Evolutionary conservation across 2,329 filamentous ascomycete species (phyloP).

Genomic region (Hymenoscyphus scutula): DNA sequence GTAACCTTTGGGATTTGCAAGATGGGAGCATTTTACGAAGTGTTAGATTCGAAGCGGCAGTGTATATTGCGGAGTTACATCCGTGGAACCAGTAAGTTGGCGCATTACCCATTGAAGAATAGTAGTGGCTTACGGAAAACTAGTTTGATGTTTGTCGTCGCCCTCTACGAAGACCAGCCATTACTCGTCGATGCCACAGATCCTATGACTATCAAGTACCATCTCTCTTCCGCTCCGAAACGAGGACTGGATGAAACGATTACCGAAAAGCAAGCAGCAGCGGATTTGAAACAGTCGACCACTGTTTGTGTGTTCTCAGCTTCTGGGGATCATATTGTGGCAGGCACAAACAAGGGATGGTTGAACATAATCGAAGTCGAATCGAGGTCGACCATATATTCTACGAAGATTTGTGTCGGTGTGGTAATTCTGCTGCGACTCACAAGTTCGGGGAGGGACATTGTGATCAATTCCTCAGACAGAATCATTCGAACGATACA

Average conservation of each 20-base stretch:
- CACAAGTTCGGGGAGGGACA: slow-evolving; percentile 77
- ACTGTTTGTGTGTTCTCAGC: slow-evolving; percentile 88
- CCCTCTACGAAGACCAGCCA: slow-evolving; percentile 90
- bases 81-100: slow-evolving; percentile 75
- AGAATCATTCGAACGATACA: slow-evolving; percentile 91
- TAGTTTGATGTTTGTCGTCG: slow-evolving; percentile 82
- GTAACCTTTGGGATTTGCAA: slow-evolving; percentile 89
- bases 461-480: slow-evolving; percentile 91
- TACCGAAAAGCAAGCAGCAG: slow-evolving; percentile 81
- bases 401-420: slow-evolving; percentile 80
- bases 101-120: not conserved
- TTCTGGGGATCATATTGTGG: slow-evolving; percentile 82
- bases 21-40: slow-evolving; percentile 69
- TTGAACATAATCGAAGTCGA: slow-evolving; percentile 89
- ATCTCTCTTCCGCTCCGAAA: slow-evolving; percentile 78
- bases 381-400: slow-evolving; percentile 81
- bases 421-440: slow-evolving; percentile 86
- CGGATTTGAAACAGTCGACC: slow-evolving; percentile 92
- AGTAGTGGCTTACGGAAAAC: slow-evolving; percentile 8
- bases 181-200: slow-evolving; percentile 79
- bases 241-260: slow-evolving; percentile 67
- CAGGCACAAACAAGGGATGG: slow-evolving; percentile 93
- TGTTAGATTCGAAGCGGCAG: slow-evolving; percentile 86
- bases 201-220: slow-evolving; percentile 68
- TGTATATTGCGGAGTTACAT: slow-evolving; percentile 94